These are phyloP conservation scores for Phytophthora citricola DNA, from an alignment of 352 stramenopile species.

Conservation along the genomic window DNA sequence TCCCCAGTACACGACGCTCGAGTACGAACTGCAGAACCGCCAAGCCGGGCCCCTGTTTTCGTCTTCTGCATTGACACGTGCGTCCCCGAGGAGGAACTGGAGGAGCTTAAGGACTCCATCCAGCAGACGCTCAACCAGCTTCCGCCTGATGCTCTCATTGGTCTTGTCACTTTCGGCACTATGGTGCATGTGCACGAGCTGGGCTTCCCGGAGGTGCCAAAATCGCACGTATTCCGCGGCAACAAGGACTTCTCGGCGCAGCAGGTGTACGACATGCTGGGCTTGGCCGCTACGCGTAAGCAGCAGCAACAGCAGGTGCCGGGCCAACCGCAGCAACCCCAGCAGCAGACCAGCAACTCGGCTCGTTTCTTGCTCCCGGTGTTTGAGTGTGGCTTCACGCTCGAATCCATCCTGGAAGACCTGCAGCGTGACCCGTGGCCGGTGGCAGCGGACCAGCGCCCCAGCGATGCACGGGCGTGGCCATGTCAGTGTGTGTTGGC, in stretches of 20 bases:
- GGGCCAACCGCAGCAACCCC: constrained; percentile 69
- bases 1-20: constrained; percentile 99
- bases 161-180: constrained; percentile 99
- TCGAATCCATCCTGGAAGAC: constrained; percentile 99
- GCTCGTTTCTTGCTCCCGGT: constrained; percentile 97
- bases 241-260: constrained; percentile 98
- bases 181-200: constrained; percentile 99
- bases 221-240: constrained; percentile 98
- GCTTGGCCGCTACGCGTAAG: constrained; percentile 79
- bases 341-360: constrained; percentile 86
- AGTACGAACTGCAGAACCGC: constrained; percentile 98
- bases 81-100: constrained; percentile 96
- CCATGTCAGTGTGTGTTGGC: constrained; percentile 96
- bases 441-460: constrained; percentile 95
- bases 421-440: constrained; percentile 98
- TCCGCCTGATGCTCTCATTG: constrained; percentile 97
- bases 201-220: constrained; percentile 95
- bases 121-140: constrained; percentile 98
- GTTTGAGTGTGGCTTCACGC: constrained; percentile 96
- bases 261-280: constrained; percentile 97
- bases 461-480: constrained; percentile 96
- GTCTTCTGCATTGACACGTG: constrained; percentile 99
- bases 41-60: constrained; percentile 96
- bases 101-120: constrained; percentile 98
- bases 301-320: constrained; percentile 54